Evolutionary conservation across 2,329 filamentous ascomycete species (phyloP), one percentile per base, ranked within the genome.

Genomic region (Pseudogymnoascus sp.): DNA sequence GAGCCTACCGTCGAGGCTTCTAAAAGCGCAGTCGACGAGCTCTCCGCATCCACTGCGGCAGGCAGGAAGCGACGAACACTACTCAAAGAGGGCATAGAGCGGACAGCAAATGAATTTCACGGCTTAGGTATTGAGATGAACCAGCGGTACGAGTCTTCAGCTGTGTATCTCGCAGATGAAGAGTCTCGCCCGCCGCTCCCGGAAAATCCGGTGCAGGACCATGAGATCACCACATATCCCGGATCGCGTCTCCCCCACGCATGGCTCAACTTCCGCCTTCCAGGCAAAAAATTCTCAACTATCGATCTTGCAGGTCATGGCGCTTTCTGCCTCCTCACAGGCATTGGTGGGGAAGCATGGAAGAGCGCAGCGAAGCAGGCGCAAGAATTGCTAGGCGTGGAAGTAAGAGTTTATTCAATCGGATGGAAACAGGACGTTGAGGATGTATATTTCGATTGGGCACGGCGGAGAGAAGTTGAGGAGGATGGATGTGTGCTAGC

Each of bases 401-500:
- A 73, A 6, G 73, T 86, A 28, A 74, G 73, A 3, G 74, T 71
- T 0, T 76, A 80, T 61, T 75, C 74, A 2, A 80, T 86, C 63
- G 83, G 84, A 0, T 82, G 76, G 70, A 71, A 75, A 12, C 78
- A 81, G 62, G 81, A 86, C 61, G 86, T 76, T 63, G 78, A 84
- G 66, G 84, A 86, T 66, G 74, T 82, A 0, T 86, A 85, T 68
- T 78, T 77, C 62, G 81, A 84, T 60, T 87, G 83, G 83, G 75
- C 73, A 9, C 70, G 71, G 52, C 70, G 74, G 59, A 73, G 81
- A 13, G 80, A 79, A 45, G 75, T 86, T 1, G 75, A 77, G 18
- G 83, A 85, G 62, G 76, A 79, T 61, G 82, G 83, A 1, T 79
- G 76, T 65, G 75, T 86, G 13, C 72, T 86, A 21, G 76, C 81